These are phyloP conservation scores for Mucor piriformis DNA, from an alignment of 371 early-diverging fungal genomes.

Conservation along the genomic window DNA sequence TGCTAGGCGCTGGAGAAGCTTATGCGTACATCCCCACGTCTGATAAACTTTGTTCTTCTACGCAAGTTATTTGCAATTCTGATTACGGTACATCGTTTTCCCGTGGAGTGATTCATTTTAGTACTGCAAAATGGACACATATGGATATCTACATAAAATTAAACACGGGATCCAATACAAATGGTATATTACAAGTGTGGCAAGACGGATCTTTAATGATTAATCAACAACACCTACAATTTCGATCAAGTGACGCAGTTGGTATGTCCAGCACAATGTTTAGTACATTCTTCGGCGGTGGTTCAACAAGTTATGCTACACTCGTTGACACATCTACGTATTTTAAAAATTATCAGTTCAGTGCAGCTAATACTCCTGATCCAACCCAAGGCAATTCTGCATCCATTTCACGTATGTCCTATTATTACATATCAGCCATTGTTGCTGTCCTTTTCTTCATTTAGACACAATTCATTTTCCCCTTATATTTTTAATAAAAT, in stretches of 20 bases:
- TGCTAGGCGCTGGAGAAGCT: conserved; percentile 32
- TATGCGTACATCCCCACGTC: conserved; percentile 49
- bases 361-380: conserved; percentile 29
- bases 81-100: conserved; percentile 53
- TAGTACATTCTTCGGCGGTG: conserved; percentile 59
- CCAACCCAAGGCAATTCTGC: conserved; percentile 15
- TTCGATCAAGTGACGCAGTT: conserved; percentile 27
- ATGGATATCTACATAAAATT: conserved; percentile 46
- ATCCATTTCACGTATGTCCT: not conserved
- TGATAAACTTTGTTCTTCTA: conserved; percentile 39
- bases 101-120: conserved; percentile 49
- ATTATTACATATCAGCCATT: not conserved
- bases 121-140: conserved; percentile 34
- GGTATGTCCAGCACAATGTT: conserved; percentile 46
- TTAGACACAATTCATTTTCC: not conserved
- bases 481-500: not conserved
- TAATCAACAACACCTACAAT: conserved; percentile 38
- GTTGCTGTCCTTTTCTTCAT: not conserved
- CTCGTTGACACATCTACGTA: conserved; percentile 38
- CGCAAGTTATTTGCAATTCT: conserved; percentile 38
- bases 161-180: conserved; percentile 39
- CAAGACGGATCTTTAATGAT: conserved; percentile 40
- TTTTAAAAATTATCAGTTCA: conserved; percentile 45
- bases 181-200: conserved; percentile 45
- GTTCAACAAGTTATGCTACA: conserved; percentile 40